Conservation (phyloP, 306 rosid species). For the Lithocarpus polystachyus region DNA sequence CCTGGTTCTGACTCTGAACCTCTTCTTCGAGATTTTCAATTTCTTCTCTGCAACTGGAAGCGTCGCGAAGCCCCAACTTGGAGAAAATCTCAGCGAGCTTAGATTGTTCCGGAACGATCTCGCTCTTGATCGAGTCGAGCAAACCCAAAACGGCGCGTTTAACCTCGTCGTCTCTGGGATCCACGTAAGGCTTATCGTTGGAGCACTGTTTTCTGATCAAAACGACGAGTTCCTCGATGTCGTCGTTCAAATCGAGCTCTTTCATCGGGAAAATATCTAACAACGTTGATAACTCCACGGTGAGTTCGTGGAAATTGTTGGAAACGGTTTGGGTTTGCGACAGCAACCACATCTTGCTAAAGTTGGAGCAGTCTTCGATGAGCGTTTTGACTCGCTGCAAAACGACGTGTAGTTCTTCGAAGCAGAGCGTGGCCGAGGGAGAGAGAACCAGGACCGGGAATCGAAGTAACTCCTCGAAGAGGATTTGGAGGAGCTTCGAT, state of each 20-base stretch:
- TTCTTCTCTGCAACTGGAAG: constrained; percentile 70
- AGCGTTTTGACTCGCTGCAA: constrained; percentile 66
- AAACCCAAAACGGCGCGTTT: constrained; percentile 38
- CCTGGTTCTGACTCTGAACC: constrained; percentile 53
- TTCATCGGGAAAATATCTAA: constrained; percentile 67
- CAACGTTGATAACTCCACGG: constrained; percentile 60
- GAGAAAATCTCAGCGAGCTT: constrained; percentile 45
- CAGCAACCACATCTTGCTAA: constrained; percentile 62
- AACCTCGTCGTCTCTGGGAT: constrained; percentile 42
- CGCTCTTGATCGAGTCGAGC: constrained; percentile 61
- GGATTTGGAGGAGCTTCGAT: constrained; percentile 45
- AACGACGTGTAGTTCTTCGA: constrained; percentile 71
- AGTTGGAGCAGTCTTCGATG: constrained; percentile 57
- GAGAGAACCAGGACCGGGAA: constrained; percentile 11
- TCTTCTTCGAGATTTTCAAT: constrained; percentile 71
- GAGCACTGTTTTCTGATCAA: constrained; percentile 59
- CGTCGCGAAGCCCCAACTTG: constrained; percentile 47
- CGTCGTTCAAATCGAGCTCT: constrained; percentile 54
- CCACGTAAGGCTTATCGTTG: constrained; percentile 26
- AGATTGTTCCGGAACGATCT: constrained; percentile 56
- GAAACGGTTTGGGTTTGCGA: constrained; percentile 53
- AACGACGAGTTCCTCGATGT: constrained; percentile 56
- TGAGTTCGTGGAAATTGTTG: constrained; percentile 57
- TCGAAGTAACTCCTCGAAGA: constrained; percentile 58
- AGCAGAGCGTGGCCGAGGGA: constrained; percentile 55